These are phyloP conservation scores for Sporothrix globosa DNA, from an alignment of 2,329 filamentous ascomycete species.

Conservation along the genomic window DNA sequence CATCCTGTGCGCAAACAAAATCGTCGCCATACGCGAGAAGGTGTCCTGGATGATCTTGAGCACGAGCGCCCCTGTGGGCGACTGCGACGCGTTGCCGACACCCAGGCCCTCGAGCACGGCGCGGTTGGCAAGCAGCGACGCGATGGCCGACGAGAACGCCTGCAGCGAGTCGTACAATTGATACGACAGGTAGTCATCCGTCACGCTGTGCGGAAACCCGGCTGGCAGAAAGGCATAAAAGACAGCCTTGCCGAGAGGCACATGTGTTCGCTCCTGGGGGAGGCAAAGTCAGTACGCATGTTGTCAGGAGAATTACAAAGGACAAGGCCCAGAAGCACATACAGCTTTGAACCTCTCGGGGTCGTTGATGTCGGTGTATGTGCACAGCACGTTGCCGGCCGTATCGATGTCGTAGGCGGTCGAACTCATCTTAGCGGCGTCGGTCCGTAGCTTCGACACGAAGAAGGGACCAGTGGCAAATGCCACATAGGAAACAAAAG, in stretches of 20 bases:
- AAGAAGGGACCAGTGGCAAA: background rate
- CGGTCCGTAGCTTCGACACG: slow-evolving; percentile 11
- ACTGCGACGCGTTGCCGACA: slow-evolving; percentile 77
- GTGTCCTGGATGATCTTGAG: slow-evolving; percentile 82
- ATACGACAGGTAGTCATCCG: slow-evolving; percentile 78
- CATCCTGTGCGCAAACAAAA: slow-evolving; percentile 80
- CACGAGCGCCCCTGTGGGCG: slow-evolving; percentile 78
- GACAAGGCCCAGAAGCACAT: slow-evolving; percentile 24
- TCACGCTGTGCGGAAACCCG: slow-evolving; percentile 87
- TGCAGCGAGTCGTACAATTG: slow-evolving; percentile 75
- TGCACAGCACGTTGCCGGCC: slow-evolving; percentile 46
- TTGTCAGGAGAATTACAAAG: background rate
- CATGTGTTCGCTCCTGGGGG: slow-evolving; percentile 44
- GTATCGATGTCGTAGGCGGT: slow-evolving; percentile 46
- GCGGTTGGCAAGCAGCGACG: slow-evolving; percentile 75
- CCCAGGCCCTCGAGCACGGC: slow-evolving; percentile 81
- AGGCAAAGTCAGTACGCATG: background rate
- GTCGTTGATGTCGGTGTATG: slow-evolving; percentile 40
- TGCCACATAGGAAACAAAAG: slow-evolving; percentile 2
- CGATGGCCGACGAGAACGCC: slow-evolving; percentile 82
- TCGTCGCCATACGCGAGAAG: slow-evolving; percentile 79
- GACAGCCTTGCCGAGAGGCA: slow-evolving; percentile 46
- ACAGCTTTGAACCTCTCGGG: slow-evolving; percentile 39
- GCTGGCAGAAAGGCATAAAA: slow-evolving; percentile 81
- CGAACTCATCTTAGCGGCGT: slow-evolving; percentile 39